These are phyloP conservation scores for Diplotaxis tenuifolia DNA, from an alignment of 345 rosid species.

Conservation along the genomic window DNA sequence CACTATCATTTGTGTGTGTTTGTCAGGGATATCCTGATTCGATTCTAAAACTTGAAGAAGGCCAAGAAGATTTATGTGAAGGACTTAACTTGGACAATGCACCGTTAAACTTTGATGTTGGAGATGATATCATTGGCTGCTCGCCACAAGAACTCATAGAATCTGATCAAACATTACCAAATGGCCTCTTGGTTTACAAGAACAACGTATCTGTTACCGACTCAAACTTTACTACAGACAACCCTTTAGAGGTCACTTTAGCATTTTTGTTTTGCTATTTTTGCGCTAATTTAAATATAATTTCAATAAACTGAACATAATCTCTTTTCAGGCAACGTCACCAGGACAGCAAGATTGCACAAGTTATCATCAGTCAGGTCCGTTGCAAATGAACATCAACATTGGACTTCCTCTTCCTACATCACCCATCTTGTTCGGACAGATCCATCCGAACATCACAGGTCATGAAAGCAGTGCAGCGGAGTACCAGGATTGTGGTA, in stretches of 20 bases:
- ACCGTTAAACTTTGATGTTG: conserved; percentile 47
- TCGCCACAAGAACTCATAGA: conserved; percentile 37
- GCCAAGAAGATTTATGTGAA: conserved; percentile 54
- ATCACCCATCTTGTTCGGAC: conserved; percentile 34
- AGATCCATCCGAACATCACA: conserved; percentile 55
- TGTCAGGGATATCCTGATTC: conserved; percentile 24
- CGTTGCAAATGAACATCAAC: conserved; percentile 27
- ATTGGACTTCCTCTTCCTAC: conserved; percentile 42
- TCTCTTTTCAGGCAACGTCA: conserved; percentile 48
- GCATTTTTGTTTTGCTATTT: not conserved
- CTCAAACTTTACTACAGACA: conserved; percentile 25
- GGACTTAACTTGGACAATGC: conserved; percentile 53
- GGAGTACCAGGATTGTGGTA: conserved; percentile 67
- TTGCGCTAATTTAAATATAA: not conserved
- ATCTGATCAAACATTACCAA: conserved; percentile 42
- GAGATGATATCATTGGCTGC: conserved; percentile 49
- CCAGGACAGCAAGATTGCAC: conserved; percentile 51
- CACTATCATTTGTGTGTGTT: not conserved
- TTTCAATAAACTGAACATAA: not conserved
- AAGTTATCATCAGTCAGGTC: conserved; percentile 32
- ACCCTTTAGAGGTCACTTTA: conserved; percentile 21
- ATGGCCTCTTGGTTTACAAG: conserved; percentile 34
- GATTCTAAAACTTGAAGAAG: conserved; percentile 35
- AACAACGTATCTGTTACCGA: conserved; percentile 17
- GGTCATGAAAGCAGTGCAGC: conserved; percentile 52